Conservation (phyloP, 202 grass and related monocot species). For the Dendrocalamus latiflorus region DNA sequence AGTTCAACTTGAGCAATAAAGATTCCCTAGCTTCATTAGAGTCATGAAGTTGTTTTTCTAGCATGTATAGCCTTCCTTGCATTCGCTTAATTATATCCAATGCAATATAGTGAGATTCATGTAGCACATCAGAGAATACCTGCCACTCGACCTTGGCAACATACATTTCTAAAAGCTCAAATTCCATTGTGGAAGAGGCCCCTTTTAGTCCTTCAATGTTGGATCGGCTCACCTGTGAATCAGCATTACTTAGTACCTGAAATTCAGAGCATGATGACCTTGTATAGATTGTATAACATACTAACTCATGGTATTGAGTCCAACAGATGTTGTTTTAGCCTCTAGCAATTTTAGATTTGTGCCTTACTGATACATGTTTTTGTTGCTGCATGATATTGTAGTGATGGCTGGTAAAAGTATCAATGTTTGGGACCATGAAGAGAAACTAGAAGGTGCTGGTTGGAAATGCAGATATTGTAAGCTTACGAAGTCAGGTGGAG, state of each 20-base stretch:
- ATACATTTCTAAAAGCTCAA: slow-evolving; percentile 61
- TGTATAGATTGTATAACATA: too few species aligned
- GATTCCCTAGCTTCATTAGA: slow-evolving; percentile 55
- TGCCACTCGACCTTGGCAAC: slow-evolving; percentile 53
- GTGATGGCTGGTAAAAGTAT: too few species aligned
- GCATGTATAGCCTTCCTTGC: slow-evolving; percentile 48
- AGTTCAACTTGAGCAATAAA: slow-evolving; percentile 48
- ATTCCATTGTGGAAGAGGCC: slow-evolving; percentile 35
- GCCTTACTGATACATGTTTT: too few species aligned
- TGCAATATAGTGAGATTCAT: slow-evolving; percentile 51
- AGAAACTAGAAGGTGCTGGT: too few species aligned
- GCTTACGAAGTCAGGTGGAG: too few species aligned
- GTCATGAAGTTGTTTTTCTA: slow-evolving; percentile 60
- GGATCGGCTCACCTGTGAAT: slow-evolving; percentile 28
- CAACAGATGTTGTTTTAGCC: too few species aligned
- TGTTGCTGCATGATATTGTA: too few species aligned
- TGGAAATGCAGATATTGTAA: too few species aligned
- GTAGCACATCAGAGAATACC: slow-evolving; percentile 77
- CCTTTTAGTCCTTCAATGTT: slow-evolving; percentile 20
- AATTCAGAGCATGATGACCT: slow-evolving; percentile 1
- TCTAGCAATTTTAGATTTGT: too few species aligned
- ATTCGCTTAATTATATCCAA: slow-evolving; percentile 50
- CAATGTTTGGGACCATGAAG: too few species aligned
- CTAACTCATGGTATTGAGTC: too few species aligned
- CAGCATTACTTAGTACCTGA: slow-evolving; percentile 33